phyloP scores from a whole-genome alignment of 2,329 filamentous ascomycete genomes.

The Apiospora malaysiana region DNA sequence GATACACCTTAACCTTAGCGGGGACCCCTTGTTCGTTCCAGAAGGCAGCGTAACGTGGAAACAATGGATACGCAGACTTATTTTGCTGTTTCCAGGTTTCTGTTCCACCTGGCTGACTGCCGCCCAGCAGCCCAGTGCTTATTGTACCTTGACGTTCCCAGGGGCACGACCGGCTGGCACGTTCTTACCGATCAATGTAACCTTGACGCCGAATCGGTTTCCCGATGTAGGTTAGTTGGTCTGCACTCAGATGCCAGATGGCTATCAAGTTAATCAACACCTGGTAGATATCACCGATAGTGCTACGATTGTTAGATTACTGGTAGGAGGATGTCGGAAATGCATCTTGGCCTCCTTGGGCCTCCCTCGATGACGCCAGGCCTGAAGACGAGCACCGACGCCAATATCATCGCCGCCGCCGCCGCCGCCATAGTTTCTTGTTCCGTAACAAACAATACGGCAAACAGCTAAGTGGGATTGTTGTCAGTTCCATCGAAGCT shows the following conservation, averaged over 20 bases:
- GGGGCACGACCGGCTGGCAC: neutral
- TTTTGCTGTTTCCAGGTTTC: neutral
- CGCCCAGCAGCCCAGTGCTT: too few relatives aligned
- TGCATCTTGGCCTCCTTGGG: neutral
- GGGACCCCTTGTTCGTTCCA: constrained; percentile 7
- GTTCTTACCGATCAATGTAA: neutral
- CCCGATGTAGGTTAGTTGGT: neutral
- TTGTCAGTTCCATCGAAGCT: neutral
- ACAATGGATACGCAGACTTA: constrained; percentile 11
- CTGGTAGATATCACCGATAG: neutral
- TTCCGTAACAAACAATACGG: neutral
- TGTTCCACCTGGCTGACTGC: neutral
- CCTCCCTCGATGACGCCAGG: too few relatives aligned
- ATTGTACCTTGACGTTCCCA: too few relatives aligned
- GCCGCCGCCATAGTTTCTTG: neutral
- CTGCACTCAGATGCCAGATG: neutral
- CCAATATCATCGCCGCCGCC: neutral
- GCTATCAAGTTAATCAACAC: neutral
- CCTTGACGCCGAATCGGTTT: neutral
- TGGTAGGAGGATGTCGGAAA: neutral
- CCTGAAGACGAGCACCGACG: neutral
- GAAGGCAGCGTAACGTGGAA: neutral
- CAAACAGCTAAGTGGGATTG: neutral
- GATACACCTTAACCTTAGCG: neutral
- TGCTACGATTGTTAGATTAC: neutral